Percentiles rank a stretch among this genome's conserved stretches.
These are phyloP conservation scores for Amanita rubescens DNA, from an alignment of 768 basidiomycete species.

Conservation along the genomic window DNA sequence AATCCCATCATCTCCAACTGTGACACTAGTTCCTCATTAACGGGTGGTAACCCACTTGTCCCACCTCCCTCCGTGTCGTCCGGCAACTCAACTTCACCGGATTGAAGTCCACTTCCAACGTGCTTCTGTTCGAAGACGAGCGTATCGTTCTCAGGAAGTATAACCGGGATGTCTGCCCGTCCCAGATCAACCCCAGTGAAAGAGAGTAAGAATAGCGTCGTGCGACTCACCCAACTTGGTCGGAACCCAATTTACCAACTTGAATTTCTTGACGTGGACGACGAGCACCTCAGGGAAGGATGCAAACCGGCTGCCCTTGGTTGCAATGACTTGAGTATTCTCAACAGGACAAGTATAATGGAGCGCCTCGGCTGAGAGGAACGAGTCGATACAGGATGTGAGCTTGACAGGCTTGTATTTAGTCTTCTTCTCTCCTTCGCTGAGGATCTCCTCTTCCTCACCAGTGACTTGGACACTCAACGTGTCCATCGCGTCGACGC, in stretches of 20 bases:
- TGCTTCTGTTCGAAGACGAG: constrained; percentile 55
- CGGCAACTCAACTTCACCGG: constrained; percentile 62
- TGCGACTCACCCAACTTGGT: constrained; percentile 70
- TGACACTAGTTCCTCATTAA: constrained; percentile 67
- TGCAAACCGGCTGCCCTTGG: constrained; percentile 69
- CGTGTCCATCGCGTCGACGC: constrained; percentile 66
- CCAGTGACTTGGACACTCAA: constrained; percentile 80
- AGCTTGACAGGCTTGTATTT: constrained; percentile 57
- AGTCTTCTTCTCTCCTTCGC: background rate
- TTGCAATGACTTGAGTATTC: constrained; percentile 54
- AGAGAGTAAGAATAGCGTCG: background rate
- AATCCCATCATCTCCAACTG: constrained; percentile 91
- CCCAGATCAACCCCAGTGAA: background rate
- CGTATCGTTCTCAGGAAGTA: constrained; percentile 49
- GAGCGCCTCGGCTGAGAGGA: constrained; percentile 50
- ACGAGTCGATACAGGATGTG: constrained; percentile 48
- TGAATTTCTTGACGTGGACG: constrained; percentile 90
- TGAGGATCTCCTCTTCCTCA: constrained; percentile 12
- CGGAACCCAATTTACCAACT: constrained; percentile 95
- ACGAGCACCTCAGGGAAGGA: constrained; percentile 87
- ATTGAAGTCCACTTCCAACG: constrained; percentile 63
- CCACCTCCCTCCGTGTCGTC: constrained; percentile 20
- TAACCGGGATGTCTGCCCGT: constrained; percentile 72
- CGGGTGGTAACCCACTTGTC: constrained; percentile 28
- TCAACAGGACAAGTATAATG: constrained; percentile 83